Conservation (phyloP, 257 asterid genomes). For the Jacaranda copaia region DNA sequence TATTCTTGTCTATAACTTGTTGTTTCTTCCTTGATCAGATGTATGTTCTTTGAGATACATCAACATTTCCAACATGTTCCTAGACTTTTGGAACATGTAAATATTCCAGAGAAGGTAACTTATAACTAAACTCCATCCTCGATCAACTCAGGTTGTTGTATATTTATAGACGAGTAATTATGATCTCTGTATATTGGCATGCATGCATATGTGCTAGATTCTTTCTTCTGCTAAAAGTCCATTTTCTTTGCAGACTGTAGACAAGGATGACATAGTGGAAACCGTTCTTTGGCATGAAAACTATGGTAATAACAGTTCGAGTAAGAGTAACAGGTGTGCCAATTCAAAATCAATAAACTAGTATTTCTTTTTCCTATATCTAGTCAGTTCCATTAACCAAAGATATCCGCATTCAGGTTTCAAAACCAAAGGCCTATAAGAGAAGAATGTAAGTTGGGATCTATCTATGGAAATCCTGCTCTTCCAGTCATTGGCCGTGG, state of each 20-base stretch:
- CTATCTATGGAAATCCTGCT: neutral
- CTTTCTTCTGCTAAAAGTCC: neutral
- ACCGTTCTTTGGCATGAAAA: slow-evolving; percentile 45
- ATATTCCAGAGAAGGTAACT: slow-evolving; percentile 43
- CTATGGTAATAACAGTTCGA: neutral
- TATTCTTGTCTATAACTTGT: neutral
- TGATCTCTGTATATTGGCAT: neutral
- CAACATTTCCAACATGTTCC: slow-evolving; percentile 31
- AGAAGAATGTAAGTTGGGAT: neutral
- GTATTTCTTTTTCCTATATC: too few species aligned
- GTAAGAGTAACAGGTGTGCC: neutral
- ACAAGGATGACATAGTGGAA: slow-evolving; percentile 27
- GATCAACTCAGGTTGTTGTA: too few species aligned
- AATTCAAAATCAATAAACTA: neutral
- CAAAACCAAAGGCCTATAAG: neutral
- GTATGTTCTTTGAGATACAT: slow-evolving; percentile 39
- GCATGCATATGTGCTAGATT: neutral
- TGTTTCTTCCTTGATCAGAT: slow-evolving; percentile 28
- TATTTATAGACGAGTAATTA: too few species aligned
- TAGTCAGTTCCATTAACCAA: neutral
- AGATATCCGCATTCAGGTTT: slow-evolving; percentile 14
- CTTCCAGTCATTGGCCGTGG: slow-evolving; percentile 10
- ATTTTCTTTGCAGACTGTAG: slow-evolving; percentile 33
- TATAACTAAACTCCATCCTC: too few species aligned
- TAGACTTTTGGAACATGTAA: slow-evolving; percentile 40